Conservation (phyloP, 176 grass and related monocot species). For the Zizania latifolia region DNA sequence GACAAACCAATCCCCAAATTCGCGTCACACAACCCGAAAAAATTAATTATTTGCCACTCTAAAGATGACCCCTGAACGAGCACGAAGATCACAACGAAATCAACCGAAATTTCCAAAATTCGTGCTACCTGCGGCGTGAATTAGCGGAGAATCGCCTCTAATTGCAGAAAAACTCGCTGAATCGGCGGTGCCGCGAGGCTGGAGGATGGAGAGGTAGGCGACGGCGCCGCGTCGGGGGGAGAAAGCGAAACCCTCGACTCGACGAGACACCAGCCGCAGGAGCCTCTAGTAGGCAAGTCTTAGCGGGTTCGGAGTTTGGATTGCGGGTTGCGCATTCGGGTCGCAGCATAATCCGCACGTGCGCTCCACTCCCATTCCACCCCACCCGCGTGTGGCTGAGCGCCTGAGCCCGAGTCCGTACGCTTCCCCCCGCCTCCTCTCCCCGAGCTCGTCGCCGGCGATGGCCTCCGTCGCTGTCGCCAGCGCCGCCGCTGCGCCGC, state of each 20-base stretch:
- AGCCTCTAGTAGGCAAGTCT: no score
- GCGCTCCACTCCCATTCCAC: neutral
- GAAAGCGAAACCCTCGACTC: constrained; percentile 23
- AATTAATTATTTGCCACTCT: no score
- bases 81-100: neutral
- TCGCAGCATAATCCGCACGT: neutral
- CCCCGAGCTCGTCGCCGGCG: constrained; percentile 28
- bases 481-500: neutral
- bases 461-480: constrained; percentile 30
- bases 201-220: neutral
- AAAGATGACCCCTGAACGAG: no score
- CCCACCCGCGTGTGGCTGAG: constrained; percentile 30
- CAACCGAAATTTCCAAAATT: neutral
- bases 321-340: neutral
- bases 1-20: neutral
- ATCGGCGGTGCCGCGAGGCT: neutral
- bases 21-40: neutral
- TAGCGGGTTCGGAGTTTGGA: neutral
- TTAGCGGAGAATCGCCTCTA: neutral
- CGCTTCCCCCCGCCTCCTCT: constrained; percentile 2
- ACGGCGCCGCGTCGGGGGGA: neutral
- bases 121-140: neutral
- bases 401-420: neutral
- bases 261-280: no score
- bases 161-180: neutral